Base-by-base conservation (phyloP, 345 rosid genomes). In the Salix udensis region DNA sequence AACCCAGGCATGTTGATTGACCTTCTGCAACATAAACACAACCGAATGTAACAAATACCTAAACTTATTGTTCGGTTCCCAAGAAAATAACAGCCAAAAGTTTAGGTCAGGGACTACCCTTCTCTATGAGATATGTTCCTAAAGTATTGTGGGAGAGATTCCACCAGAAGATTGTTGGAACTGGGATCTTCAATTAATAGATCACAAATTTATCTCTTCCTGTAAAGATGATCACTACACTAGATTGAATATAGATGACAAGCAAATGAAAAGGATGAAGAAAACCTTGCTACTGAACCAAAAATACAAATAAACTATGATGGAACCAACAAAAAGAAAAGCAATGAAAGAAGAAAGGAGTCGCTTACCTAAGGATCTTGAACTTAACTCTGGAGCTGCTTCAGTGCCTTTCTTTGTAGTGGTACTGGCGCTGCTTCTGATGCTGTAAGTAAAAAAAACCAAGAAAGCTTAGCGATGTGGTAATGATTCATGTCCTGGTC, bases 1-100 rank as follows among this genome's bases (percentile, higher is more conserved):
- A 44, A 34, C 18, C 7, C 28, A 21, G 81, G 74, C 85, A 79
- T 83, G 16, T 16, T 7, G 18, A 55, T 2, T 52, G 23, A 52
- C 65, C 65, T 62, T 61, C 68, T 62, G 68, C 76, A 73, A 61
- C 34, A n/a, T 42, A 62, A 72, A 72, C 16, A 60, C 42, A 4
- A 14, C 28, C 68, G 39, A 21, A 19, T 36, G 52, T 46, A 46
- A 46, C 52, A 4, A 40, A 40, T 64, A 61, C 76, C 24, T 37
- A 2, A 58, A 65, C 15, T 1, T 16, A 1, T 0, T 26, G 23
- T 65, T 65, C 16, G 39, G 42, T 65, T 65, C 24, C 36, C 36
- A 14, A 48, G 62, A 30, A 71, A 16, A 37, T 52, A 52, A 52
- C 58, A 52, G 0, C n/a, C n/a, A 52, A 19, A 52, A 52, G 23